Evolutionary conservation across 169 alveolate species (phyloP), one percentile per base, ranked within the genome.

Genomic region (Babesia ovis): DNA sequence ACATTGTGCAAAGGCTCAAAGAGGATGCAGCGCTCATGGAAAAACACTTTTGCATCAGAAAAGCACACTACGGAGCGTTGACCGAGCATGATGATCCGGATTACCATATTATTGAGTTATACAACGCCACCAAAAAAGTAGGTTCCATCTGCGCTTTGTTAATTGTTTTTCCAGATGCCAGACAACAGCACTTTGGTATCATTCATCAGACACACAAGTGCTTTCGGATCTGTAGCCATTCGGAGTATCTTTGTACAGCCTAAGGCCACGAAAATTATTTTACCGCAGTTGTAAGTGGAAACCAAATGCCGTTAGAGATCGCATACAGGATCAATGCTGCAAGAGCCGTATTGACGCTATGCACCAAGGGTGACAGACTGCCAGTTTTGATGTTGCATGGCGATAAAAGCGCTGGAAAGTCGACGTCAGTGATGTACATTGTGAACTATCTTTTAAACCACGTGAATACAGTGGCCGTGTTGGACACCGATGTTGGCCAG

Each of bases 401-500:
- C 4, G 84, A 68, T 27, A 79, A 70, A 43, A 32, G 87, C 34
- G 59, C 68, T 2, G 87, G 87, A 6, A 79, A 79, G 50, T 61
- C 84, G 20, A 70, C 87, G 14, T n/a, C 81, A 4, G 62, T 53
- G 9, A 29, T 60, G 8, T 70, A 69, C 39, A 46, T 69, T n/a
- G 59, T 70, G 8, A 79, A 79, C 45, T 79, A 79, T 51, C 51
- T 79, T 55, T 74, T 79, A 20, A 79, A 79, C 54, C 62, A 43
- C 51, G 77, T 74, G 27, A 35, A 39, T 23, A 59, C 71, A 12
- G 77, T 79, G 59, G 80, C 76, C 16, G 76, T 79, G 20, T 43
- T 79, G 61, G 87, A 79, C 50, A 60, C 68, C 34, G 87, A 79
- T 70, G 77, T 79, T 23, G 87, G 87, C 20, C 87, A 69, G 61